These are phyloP conservation scores for Fusarium virguliforme DNA, from an alignment of 2,329 filamentous ascomycete species.

Conservation along the genomic window DNA sequence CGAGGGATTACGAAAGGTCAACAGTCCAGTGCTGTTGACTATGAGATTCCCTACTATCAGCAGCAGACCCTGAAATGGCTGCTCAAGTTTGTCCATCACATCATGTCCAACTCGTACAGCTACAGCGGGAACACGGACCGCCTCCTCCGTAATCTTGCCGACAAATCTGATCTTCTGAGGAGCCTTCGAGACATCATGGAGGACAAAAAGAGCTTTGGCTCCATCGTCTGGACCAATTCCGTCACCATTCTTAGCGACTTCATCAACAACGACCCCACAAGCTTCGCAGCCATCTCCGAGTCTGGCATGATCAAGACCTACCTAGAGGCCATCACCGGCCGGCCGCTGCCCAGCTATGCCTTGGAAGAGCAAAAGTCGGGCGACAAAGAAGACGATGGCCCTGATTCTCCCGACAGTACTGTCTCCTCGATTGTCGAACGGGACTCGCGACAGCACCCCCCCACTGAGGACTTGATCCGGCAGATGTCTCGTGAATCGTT, in stretches of 20 bases:
- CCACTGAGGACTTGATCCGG: constrained; percentile 66
- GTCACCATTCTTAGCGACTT: constrained; percentile 95
- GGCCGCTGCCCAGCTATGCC: constrained; percentile 57
- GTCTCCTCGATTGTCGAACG: constrained; percentile 57
- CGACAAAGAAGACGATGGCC: constrained; percentile 55
- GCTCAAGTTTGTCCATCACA: constrained; percentile 95
- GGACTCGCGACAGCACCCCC: constrained; percentile 67
- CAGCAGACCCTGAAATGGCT: constrained; percentile 95
- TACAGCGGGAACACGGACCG: constrained; percentile 88
- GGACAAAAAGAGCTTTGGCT: constrained; percentile 85
- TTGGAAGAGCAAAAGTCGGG: constrained; percentile 52
- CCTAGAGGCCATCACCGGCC: constrained; percentile 83
- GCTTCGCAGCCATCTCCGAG: constrained; percentile 95
- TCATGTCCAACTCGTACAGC: constrained; percentile 84
- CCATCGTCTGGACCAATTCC: constrained; percentile 95
- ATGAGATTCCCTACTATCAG: constrained; percentile 91
- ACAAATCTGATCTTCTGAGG: constrained; percentile 87
- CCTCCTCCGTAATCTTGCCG: constrained; percentile 91
- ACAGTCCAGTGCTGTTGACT: constrained; percentile 90
- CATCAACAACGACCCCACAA: constrained; percentile 98
- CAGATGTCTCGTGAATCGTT: constrained; percentile 62
- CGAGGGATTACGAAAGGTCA: constrained; percentile 78
- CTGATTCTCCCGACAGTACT: constrained; percentile 59
- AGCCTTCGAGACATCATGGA: constrained; percentile 87
- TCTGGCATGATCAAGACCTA: constrained; percentile 91